phyloP scores from a whole-genome alignment of 2,329 filamentous ascomycete genomes.

The Colletotrichum melonis region DNA sequence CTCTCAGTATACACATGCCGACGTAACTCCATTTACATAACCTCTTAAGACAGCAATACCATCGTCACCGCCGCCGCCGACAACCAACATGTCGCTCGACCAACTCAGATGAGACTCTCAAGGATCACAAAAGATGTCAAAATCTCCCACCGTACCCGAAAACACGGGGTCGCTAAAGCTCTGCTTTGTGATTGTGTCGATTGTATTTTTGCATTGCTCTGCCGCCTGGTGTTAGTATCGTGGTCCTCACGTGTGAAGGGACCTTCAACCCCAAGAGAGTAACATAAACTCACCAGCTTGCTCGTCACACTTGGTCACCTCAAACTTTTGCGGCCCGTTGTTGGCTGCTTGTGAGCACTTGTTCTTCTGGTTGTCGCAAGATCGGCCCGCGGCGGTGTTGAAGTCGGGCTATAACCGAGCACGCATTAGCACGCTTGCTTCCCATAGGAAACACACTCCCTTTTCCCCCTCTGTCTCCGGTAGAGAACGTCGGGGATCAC shows the following conservation, averaged over 20 bases:
- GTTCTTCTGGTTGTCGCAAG: constrained; percentile 63
- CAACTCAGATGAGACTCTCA: constrained; percentile 35
- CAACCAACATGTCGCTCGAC: background rate
- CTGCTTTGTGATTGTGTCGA: constrained; percentile 41
- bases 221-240: background rate
- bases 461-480: too few relatives aligned
- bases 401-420: constrained; percentile 52
- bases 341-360: constrained; percentile 57
- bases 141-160: constrained; percentile 53
- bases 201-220: constrained; percentile 54
- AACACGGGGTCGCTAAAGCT: constrained; percentile 44
- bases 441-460: background rate
- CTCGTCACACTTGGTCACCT: constrained; percentile 56
- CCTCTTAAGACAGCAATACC: background rate
- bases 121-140: constrained; percentile 59
- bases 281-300: constrained; percentile 54
- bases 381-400: constrained; percentile 52
- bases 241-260: background rate
- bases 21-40: background rate
- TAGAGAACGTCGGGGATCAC: background rate
- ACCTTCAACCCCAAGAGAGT: background rate
- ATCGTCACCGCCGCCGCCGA: background rate
- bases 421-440: constrained; percentile 13
- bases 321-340: constrained; percentile 44
- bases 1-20: constrained; percentile 2